Evolutionary conservation across 169 alveolate species (phyloP).

Genomic region (Plasmodium gaboni): DNA sequence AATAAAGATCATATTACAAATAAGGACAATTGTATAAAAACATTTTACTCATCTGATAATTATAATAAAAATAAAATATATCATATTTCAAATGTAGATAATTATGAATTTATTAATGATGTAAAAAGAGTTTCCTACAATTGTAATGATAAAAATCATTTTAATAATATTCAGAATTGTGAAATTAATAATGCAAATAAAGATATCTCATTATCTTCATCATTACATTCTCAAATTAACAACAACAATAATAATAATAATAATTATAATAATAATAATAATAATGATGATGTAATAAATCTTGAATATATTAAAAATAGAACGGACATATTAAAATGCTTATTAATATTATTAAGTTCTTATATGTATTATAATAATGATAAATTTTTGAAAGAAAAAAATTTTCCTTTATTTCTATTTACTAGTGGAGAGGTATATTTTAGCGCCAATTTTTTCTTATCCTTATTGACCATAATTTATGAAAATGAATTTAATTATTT

Average conservation of each 20-base stretch:
- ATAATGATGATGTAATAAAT: slow-evolving; percentile 5
- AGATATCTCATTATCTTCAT: background rate
- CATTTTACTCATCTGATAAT: background rate
- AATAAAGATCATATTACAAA: background rate
- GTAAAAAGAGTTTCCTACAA: background rate
- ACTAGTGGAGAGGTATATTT: slow-evolving; percentile 66
- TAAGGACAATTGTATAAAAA: background rate
- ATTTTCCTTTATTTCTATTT: slow-evolving; percentile 52
- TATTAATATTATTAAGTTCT: slow-evolving; percentile 67
- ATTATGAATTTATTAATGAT: background rate
- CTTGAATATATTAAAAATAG: slow-evolving; percentile 65
- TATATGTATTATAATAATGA: slow-evolving; percentile 51
- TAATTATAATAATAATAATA: background rate
- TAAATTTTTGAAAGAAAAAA: slow-evolving; percentile 62
- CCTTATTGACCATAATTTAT: slow-evolving; percentile 51
- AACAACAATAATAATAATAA: background rate
- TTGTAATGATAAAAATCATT: background rate
- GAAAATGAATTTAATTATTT: slow-evolving; percentile 72
- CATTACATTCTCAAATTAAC: too few species aligned
- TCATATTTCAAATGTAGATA: background rate
- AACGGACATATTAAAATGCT: slow-evolving; percentile 42
- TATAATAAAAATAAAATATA: background rate
- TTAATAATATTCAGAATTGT: background rate
- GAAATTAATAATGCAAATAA: background rate
- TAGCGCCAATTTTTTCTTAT: slow-evolving; percentile 50